A percentile compares a stretch with the other conserved stretches of the same genome.
These are phyloP conservation scores for Colletotrichum sojae DNA, from an alignment of 2,329 filamentous ascomycete genomes.

Conservation along the genomic window DNA sequence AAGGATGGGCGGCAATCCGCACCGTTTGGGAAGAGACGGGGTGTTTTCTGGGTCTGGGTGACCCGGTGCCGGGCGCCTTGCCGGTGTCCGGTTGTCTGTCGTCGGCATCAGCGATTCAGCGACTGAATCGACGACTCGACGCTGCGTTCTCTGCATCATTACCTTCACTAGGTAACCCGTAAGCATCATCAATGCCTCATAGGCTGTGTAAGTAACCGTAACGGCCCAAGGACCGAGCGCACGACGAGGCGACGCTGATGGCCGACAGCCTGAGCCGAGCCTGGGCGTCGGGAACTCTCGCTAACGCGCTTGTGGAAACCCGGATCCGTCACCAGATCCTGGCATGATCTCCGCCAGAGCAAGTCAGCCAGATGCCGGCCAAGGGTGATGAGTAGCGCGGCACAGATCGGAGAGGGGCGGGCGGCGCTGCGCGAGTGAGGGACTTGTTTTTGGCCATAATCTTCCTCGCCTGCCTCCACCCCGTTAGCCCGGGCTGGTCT, in stretches of 20 bases:
- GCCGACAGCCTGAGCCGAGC: slow-evolving; percentile 34
- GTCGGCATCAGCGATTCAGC: slow-evolving; percentile 35
- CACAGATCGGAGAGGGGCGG: slow-evolving; percentile 35
- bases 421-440: neutral
- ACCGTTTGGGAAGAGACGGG: slow-evolving; percentile 14
- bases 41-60: neutral
- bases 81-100: neutral
- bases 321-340: slow-evolving; percentile 40
- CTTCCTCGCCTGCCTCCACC: neutral
- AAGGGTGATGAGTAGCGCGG: slow-evolving; percentile 31
- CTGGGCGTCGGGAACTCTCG: slow-evolving; percentile 39
- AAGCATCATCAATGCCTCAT: no score
- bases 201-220: no score
- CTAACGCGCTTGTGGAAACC: slow-evolving; percentile 34
- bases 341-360: slow-evolving; percentile 37
- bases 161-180: no score
- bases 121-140: slow-evolving; percentile 26
- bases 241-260: slow-evolving; percentile 3
- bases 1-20: slow-evolving; percentile 24
- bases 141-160: neutral
- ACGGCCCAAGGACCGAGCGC: neutral
- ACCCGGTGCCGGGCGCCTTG: no score
- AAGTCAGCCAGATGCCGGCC: slow-evolving; percentile 35
- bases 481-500: neutral
- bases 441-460: neutral